These are phyloP conservation scores for Dictyostelium firmibasis DNA, from an alignment of 78 protist species.

Conservation along the genomic window DNA sequence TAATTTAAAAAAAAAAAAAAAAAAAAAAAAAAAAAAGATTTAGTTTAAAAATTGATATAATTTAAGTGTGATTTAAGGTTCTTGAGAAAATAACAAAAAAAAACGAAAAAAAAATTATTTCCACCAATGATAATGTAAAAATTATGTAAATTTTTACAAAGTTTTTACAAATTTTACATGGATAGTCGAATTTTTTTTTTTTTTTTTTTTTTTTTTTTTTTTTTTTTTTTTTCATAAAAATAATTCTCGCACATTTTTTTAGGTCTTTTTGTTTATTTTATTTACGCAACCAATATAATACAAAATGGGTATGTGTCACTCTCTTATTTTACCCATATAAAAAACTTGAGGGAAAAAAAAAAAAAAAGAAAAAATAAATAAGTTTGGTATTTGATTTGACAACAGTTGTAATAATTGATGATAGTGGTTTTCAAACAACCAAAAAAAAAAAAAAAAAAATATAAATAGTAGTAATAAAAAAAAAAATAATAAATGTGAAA, in stretches of 20 bases:
- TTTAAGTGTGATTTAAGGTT: not conserved
- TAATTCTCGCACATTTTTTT: not conserved
- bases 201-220: too few relatives aligned
- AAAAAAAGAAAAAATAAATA: not conserved
- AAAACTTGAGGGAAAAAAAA: not conserved
- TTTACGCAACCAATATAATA: not conserved
- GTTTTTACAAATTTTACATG: not conserved
- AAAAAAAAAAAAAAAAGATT: too few relatives aligned
- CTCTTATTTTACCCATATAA: not conserved
- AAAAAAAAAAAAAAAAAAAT: not conserved
- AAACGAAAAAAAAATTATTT: not conserved
- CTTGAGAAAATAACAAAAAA: not conserved
- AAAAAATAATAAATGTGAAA: not conserved
- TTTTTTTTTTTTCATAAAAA: too few relatives aligned
- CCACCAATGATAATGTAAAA: not conserved
- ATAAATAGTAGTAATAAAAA: not conserved
- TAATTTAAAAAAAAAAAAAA: too few relatives aligned
- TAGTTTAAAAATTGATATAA: too few relatives aligned
- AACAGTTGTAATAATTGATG: not conserved
- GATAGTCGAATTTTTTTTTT: not conserved
- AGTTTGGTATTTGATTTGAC: not conserved
- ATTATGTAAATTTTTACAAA: not conserved
- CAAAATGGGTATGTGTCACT: not conserved
- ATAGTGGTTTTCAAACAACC: not conserved
- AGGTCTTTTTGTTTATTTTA: not conserved